Evolutionary conservation across 2,329 filamentous ascomycete species (phyloP).

Genomic region (Paraphaeosphaeria minitans): DNA sequence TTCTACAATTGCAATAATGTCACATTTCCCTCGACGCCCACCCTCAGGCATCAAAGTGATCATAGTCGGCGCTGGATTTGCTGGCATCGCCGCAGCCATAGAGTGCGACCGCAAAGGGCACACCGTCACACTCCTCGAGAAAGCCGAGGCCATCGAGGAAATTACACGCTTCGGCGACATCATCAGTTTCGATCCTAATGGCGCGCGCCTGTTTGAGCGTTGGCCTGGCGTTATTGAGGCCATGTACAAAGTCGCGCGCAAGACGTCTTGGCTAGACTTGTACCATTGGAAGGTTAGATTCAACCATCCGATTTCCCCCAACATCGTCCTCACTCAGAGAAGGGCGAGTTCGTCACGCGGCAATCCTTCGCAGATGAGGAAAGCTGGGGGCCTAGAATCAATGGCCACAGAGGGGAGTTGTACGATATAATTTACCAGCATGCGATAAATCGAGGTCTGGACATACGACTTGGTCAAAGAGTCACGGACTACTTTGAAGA

Average conservation of each 20-base stretch:
- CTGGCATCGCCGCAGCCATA: slow-evolving; percentile 66
- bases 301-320: too few species aligned
- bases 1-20: slow-evolving; percentile 10
- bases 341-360: slow-evolving; percentile 65
- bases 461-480: slow-evolving; percentile 58
- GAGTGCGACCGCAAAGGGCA: slow-evolving; percentile 67
- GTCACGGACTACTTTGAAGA: slow-evolving; percentile 63
- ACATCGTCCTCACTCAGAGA: too few species aligned
- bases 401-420: slow-evolving; percentile 65
- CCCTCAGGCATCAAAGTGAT: slow-evolving; percentile 47
- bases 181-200: slow-evolving; percentile 66
- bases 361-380: slow-evolving; percentile 51
- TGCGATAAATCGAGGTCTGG: slow-evolving; percentile 58
- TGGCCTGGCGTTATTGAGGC: slow-evolving; percentile 53
- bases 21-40: slow-evolving; percentile 24
- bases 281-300: slow-evolving; percentile 55
- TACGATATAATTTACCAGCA: slow-evolving; percentile 63
- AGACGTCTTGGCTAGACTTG: slow-evolving; percentile 62
- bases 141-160: slow-evolving; percentile 53
- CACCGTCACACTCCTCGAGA: slow-evolving; percentile 61
- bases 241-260: slow-evolving; percentile 58
- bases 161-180: slow-evolving; percentile 66
- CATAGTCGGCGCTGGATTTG: slow-evolving; percentile 60
- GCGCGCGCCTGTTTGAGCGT: slow-evolving; percentile 63
- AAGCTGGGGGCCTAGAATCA: slow-evolving; percentile 58